phyloP scores from a whole-genome alignment of 805 yeast genomes.

The Saccharomycopsis guyanensis region DNA sequence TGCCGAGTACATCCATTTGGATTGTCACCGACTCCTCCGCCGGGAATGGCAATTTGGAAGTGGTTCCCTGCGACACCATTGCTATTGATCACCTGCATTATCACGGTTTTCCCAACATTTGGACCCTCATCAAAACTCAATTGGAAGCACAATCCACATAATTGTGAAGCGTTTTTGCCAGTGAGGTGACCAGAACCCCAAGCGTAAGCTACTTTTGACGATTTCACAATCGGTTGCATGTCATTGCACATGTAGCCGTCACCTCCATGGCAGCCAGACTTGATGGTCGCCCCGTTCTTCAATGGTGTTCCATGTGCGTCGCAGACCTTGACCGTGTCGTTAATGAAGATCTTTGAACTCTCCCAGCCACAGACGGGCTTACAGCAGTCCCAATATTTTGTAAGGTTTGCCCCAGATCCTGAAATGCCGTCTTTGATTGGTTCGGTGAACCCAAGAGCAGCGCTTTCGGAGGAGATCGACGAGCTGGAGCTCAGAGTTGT shows the following conservation, averaged over 20 bases:
- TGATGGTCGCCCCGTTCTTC: not conserved
- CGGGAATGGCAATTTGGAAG: conserved; percentile 17
- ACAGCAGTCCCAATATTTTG: conserved; percentile 18
- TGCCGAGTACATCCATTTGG: conserved; percentile 5
- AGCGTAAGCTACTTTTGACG: conserved; percentile 12
- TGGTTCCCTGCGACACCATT: conserved; percentile 6
- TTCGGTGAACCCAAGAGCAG: no score
- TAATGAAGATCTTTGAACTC: conserved; percentile 6
- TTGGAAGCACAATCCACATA: conserved; percentile 12
- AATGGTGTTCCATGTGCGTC: conserved; percentile 13
- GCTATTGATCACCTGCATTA: conserved; percentile 17
- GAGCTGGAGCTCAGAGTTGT: no score
- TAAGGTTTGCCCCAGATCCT: conserved; percentile 15
- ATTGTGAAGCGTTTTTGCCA: conserved; percentile 4
- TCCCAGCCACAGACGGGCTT: conserved; percentile 15
- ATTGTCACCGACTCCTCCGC: conserved; percentile 13
- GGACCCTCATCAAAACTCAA: conserved; percentile 10
- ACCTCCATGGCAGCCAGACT: conserved; percentile 17
- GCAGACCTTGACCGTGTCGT: conserved; percentile 10
- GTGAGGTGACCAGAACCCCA: conserved; percentile 8
- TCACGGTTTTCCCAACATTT: conserved; percentile 11
- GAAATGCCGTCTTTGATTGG: no score
- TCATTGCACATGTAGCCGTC: conserved; percentile 16
- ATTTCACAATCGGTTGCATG: conserved; percentile 12
- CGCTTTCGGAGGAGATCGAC: no score